A percentile compares a stretch with the other conserved stretches of the same genome.
phyloP scores from a whole-genome alignment of 179 eudicot species.

The Vitellaria paradoxa region DNA sequence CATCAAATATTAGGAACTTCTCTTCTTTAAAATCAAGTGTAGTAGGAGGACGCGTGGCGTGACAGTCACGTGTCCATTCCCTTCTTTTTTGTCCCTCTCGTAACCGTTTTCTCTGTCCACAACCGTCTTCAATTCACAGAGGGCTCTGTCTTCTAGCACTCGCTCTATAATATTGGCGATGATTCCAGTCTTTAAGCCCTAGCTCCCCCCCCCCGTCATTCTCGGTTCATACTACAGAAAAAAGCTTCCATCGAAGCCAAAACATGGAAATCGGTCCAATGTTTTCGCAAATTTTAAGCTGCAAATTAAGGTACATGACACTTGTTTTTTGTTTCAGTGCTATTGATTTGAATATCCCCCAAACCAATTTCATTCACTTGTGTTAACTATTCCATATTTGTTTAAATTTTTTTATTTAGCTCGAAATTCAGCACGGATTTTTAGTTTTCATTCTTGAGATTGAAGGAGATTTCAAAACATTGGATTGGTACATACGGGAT shows the following conservation, averaged over 20 bases:
- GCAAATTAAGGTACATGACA: background rate
- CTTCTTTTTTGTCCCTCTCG: background rate
- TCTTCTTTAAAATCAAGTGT: no score
- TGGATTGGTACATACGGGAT: background rate
- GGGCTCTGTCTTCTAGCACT: no score
- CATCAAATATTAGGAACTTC: no score
- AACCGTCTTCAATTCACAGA: no score
- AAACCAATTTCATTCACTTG: background rate
- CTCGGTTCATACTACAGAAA: background rate
- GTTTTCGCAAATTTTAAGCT: background rate
- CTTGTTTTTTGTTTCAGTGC: background rate
- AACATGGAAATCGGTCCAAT: background rate
- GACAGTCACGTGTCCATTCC: background rate
- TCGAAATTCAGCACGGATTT: no score
- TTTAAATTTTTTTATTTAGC: background rate
- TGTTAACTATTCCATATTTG: background rate
- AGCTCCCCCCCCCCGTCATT: background rate
- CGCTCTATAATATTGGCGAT: no score
- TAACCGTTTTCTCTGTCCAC: background rate
- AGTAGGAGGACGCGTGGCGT: background rate
- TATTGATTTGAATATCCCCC: background rate
- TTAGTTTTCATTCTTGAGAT: background rate
- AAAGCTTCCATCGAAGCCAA: background rate
- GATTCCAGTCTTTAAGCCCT: no score
- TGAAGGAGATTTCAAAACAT: background rate